A percentile compares a stretch with the other conserved stretches of the same genome.
phyloP scores from a whole-genome alignment of 768 basidiomycete species.

The Brasilioporus rufonigricans region DNA sequence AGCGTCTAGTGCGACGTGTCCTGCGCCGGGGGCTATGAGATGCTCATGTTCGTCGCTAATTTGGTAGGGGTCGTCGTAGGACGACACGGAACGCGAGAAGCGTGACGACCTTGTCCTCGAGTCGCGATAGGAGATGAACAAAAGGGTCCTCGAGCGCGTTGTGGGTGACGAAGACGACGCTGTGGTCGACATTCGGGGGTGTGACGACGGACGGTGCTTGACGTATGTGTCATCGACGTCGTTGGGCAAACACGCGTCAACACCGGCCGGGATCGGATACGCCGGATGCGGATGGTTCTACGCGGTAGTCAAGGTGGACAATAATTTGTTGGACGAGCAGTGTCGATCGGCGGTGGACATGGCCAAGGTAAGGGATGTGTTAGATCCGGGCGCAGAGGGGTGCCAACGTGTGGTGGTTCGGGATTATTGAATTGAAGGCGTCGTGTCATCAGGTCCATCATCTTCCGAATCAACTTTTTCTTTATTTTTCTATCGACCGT shows the following conservation, averaged over 20 bases:
- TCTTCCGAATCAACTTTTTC: slow-evolving; percentile 6
- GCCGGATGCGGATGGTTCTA: too few relatives aligned
- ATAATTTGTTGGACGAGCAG: too few relatives aligned
- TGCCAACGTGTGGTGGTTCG: background rate
- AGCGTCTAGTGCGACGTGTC: slow-evolving; percentile 53
- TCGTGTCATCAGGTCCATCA: slow-evolving; percentile 8
- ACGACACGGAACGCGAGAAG: slow-evolving; percentile 38
- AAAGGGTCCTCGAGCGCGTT: slow-evolving; percentile 84
- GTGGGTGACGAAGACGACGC: slow-evolving; percentile 40
- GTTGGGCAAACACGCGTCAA: slow-evolving; percentile 24
- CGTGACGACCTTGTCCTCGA: slow-evolving; percentile 51
- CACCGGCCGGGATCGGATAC: slow-evolving; percentile 6
- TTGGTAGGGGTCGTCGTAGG: slow-evolving; percentile 48
- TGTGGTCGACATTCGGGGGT: slow-evolving; percentile 31
- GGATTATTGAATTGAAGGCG: background rate
- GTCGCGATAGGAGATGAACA: slow-evolving; percentile 93
- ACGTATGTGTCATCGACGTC: slow-evolving; percentile 17
- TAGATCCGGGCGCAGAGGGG: slow-evolving; percentile 2
- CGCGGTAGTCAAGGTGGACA: too few relatives aligned
- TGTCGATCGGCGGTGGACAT: too few relatives aligned
- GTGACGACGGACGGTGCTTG: slow-evolving; percentile 14
- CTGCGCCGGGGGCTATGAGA: slow-evolving; percentile 46
- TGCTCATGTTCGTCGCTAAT: slow-evolving; percentile 57
- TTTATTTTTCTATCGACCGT: slow-evolving; percentile 15
- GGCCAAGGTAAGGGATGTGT: too few relatives aligned